These are phyloP conservation scores for Mortierella sp. DNA, from an alignment of 371 early-diverging fungal species.

Conservation along the genomic window DNA sequence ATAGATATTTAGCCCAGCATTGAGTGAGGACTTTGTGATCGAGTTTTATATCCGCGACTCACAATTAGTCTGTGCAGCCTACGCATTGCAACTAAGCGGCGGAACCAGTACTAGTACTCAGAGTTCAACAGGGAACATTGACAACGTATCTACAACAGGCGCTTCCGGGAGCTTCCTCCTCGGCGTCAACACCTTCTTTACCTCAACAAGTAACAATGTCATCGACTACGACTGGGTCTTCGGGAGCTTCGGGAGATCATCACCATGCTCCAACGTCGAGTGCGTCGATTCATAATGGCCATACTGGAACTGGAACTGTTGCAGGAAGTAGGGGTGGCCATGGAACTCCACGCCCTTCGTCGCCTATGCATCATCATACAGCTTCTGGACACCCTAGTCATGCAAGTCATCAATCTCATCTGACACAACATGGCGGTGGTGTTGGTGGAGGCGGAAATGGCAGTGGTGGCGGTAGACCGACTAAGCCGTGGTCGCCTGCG, in stretches of 20 bases:
- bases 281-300: neutral
- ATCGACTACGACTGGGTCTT: neutral
- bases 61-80: constrained; percentile 54
- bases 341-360: constrained; percentile 25
- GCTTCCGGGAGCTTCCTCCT: constrained; percentile 19
- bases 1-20: constrained; percentile 54
- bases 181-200: neutral
- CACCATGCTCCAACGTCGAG: neutral
- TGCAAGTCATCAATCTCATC: constrained; percentile 13
- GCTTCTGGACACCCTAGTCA: constrained; percentile 16
- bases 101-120: constrained; percentile 12
- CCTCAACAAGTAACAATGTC: neutral
- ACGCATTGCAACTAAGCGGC: constrained; percentile 44
- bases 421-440: neutral
- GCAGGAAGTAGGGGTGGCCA: constrained; percentile 32
- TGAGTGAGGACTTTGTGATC: constrained; percentile 56
- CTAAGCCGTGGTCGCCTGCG: constrained; percentile 33
- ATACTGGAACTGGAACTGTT: neutral
- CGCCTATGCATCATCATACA: constrained; percentile 24
- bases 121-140: constrained; percentile 15
- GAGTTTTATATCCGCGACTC: constrained; percentile 54
- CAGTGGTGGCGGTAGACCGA: neutral
- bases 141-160: constrained; percentile 36
- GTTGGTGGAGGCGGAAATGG: neutral
- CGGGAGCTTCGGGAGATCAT: neutral